phyloP scores from a whole-genome alignment of 805 yeast genomes.

The Citeromyces matritensis region DNA sequence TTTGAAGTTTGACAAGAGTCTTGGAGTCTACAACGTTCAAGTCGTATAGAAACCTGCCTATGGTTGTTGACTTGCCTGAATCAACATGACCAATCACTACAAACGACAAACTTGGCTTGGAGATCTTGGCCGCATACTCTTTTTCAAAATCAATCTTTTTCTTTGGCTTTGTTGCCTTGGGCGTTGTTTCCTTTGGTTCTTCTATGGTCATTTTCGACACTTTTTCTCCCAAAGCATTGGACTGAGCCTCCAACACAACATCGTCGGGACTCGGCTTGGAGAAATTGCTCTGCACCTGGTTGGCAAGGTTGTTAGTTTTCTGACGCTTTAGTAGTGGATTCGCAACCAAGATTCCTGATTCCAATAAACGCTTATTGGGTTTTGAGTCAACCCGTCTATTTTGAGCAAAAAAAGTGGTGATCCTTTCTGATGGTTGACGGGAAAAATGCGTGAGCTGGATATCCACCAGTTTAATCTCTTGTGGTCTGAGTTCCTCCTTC shows the following conservation, averaged over 20 bases:
- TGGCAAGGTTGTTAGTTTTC: too few relatives aligned
- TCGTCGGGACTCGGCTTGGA: conserved; percentile 77
- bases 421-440: too few relatives aligned
- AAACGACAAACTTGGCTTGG: conserved; percentile 48
- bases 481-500: conserved; percentile 1
- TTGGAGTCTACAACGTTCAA: conserved; percentile 51
- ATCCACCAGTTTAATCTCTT: too few relatives aligned
- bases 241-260: conserved; percentile 42
- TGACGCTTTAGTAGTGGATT: too few relatives aligned
- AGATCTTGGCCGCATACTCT: conserved; percentile 17
- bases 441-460: too few relatives aligned
- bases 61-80: conserved; percentile 71
- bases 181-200: conserved; percentile 1
- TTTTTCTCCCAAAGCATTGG: conserved; percentile 11
- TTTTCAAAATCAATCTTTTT: conserved; percentile 24
- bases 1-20: conserved; percentile 43
- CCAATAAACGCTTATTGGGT: too few relatives aligned
- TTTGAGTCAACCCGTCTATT: too few relatives aligned
- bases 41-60: conserved; percentile 62
- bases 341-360: too few relatives aligned
- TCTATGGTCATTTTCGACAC: conserved; percentile 9
- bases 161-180: conserved; percentile 22
- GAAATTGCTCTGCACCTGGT: conserved; percentile 23
- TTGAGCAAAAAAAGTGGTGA: too few relatives aligned
- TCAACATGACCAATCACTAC: conserved; percentile 82